Evolutionary conservation across 805 yeast genomes (phyloP), one percentile per base, ranked within the genome.

Genomic region (Ogataea methanolica): DNA sequence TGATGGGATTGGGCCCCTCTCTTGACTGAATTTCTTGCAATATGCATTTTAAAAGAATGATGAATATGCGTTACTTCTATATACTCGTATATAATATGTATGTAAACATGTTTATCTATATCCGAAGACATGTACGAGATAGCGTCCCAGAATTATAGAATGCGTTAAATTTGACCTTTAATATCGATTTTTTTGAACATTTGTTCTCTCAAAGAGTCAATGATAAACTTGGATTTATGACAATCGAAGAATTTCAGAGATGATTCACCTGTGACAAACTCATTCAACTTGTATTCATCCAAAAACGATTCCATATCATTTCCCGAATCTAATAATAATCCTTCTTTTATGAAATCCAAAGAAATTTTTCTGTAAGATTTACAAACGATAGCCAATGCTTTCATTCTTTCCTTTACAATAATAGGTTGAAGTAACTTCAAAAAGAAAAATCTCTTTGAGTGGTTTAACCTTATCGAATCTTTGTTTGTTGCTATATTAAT

Each of bases 1-100:
- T 90, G 61, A 78, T 90, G 70, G 96, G 95, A 0, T 60, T 88
- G 40, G 85, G 80, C 1, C 87, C 89, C 6, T 62, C 75, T 1
- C 63, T 72, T 48, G 78, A 74, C 48, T 73, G 50, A 59, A 17
- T 23, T 17, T 33, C 36, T 16, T 19, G 26, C 22, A 33, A 36
- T 36, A 12, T 16, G 9, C 3, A 26, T 9, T 9, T 26, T 19
- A 19, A 26, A 26, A 23, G 9, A 8, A 7, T 26, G 9, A 26
- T 26, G 9, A 26, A 9, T 15, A 26, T 39, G 26, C 34, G 17
- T 21, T 33, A 29, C 31, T 19, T 21, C 8, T 41, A 41, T 33
- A 41, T 33, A 12, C 19, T n/a, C 9, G 3, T 19, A 37, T 19
- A 21, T 37, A n/a, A 15, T 7, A 8, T 22, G 12, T 22, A 35